Conservation (phyloP, 768 basidiomycete genomes). For the Nidula microcarpa region DNA sequence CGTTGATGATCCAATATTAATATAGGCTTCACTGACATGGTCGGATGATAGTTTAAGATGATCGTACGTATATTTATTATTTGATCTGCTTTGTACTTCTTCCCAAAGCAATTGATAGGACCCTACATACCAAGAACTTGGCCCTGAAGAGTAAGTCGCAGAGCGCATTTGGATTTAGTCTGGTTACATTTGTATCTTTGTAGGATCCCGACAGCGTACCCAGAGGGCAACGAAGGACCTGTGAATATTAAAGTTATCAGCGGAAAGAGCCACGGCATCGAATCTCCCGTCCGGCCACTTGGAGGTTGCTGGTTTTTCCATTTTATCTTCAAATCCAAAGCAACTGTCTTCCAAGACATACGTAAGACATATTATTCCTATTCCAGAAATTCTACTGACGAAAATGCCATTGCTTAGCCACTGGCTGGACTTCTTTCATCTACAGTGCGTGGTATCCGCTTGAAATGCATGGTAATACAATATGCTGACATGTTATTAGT, state of each 20-base stretch:
- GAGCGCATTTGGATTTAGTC: background rate
- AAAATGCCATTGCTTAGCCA: constrained; percentile 35
- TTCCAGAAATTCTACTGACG: background rate
- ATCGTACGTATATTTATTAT: constrained; percentile 31
- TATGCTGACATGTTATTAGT: constrained; percentile 32
- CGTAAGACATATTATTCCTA: constrained; percentile 40
- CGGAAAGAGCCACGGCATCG: constrained; percentile 81
- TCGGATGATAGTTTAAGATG: constrained; percentile 62
- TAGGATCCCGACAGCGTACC: constrained; percentile 74
- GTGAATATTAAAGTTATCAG: constrained; percentile 82
- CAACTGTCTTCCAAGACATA: constrained; percentile 75
- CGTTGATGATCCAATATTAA: constrained; percentile 4
- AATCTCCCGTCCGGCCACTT: constrained; percentile 85
- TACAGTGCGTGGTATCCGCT: constrained; percentile 53
- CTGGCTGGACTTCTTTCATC: constrained; percentile 88
- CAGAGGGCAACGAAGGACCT: constrained; percentile 63
- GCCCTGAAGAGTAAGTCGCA: constrained; percentile 48
- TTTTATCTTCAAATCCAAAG: constrained; percentile 59
- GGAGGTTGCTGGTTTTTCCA: constrained; percentile 97
- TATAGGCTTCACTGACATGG: constrained; percentile 9
- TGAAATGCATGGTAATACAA: background rate
- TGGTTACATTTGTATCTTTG: background rate
- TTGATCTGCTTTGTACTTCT: background rate
- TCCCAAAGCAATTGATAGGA: constrained; percentile 33
- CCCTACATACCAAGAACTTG: constrained; percentile 82